Evolutionary conservation across 345 rosid species (phyloP), one percentile per base, ranked within the genome.

Genomic region (Eucalyptus polyanthemos): DNA sequence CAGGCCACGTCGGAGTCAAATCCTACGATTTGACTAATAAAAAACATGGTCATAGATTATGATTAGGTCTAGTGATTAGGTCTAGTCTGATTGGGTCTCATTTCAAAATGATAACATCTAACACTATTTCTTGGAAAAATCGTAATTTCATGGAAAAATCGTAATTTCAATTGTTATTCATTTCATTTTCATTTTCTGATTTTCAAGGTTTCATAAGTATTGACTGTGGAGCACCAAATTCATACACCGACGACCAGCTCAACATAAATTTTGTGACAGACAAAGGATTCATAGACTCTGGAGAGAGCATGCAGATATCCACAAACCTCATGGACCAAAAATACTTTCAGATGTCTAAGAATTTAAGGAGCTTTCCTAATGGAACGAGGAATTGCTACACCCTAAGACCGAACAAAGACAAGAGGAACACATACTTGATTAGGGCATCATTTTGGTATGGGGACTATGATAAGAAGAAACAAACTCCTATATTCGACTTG

Each of bases 391-490:
- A 90, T 53, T 94, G 95, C 47, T 94, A 92, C 86, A 72, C 89
- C 9, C 3, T 89, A 7, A 87, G 56, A 14, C 62, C 92, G 3
- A 47, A 86, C 2, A 89, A 89, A 4, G 56, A 62, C 3, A 76
- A 34, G 42, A 0, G 0, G 31, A 90, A 45, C 51, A 91, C 87
- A 34, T 95, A 95, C 87, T 42, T 96, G 89, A 91, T 96, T 81
- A 90, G 97, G 89, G 92, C 95, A 3, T 88, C 89, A 44, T 95
- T 93, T 89, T 67, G 91, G 92, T 93, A 96, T 22, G 97, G 95
- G 31, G 92, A 95, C 88, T 96, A 94, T 16, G 95, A 96, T 80
- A 76, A 40, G 27, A 21, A 51, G 5, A 90, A 89, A 4, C 54
- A 50, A 5, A 5, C 1, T 50, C 51, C 51, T 14, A 14, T 50